A percentile compares a stretch with the other conserved stretches of the same genome.
Conservation (phyloP, 164 flowering plant species). For the Piper longum region DNA sequence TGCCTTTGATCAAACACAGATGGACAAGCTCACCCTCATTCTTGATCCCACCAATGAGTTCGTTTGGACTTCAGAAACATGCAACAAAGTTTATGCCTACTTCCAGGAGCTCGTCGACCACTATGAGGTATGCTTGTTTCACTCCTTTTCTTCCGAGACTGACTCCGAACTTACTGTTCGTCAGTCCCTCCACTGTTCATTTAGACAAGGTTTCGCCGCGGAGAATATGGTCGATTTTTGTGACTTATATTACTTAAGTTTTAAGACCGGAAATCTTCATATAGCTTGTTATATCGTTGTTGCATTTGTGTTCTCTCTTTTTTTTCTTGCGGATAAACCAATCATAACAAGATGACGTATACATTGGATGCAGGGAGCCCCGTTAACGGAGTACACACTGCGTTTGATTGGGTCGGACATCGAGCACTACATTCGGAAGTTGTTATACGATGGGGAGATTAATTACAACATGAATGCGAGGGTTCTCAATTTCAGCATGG, state of each 20-base stretch:
- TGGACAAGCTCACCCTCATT: slow-evolving; percentile 78
- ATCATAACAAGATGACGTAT: neutral
- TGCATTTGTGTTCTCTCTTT: no score
- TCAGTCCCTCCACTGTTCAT: no score
- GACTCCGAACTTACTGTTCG: no score
- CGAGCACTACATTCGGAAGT: slow-evolving; percentile 80
- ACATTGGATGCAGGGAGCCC: slow-evolving; percentile 51
- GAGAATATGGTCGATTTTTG: no score
- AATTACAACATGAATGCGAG: slow-evolving; percentile 84
- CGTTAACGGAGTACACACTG: slow-evolving; percentile 8
- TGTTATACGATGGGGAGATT: slow-evolving; percentile 70
- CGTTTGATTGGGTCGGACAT: slow-evolving; percentile 28
- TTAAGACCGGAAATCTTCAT: no score
- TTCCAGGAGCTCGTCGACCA: slow-evolving; percentile 91
- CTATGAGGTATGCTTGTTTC: slow-evolving; percentile 45
- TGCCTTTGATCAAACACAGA: slow-evolving; percentile 82
- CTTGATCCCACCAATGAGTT: slow-evolving; percentile 82
- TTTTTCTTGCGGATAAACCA: no score
- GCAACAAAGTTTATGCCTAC: slow-evolving; percentile 52
- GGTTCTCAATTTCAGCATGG: slow-evolving; percentile 89
- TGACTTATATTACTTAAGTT: no score
- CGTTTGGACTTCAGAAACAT: slow-evolving; percentile 65
- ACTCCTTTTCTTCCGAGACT: neutral
- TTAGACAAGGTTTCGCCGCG: no score
- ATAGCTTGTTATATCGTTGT: no score